These are phyloP conservation scores for Geotrichum bryndzae DNA, from an alignment of 1,139 yeast species.

Conservation along the genomic window DNA sequence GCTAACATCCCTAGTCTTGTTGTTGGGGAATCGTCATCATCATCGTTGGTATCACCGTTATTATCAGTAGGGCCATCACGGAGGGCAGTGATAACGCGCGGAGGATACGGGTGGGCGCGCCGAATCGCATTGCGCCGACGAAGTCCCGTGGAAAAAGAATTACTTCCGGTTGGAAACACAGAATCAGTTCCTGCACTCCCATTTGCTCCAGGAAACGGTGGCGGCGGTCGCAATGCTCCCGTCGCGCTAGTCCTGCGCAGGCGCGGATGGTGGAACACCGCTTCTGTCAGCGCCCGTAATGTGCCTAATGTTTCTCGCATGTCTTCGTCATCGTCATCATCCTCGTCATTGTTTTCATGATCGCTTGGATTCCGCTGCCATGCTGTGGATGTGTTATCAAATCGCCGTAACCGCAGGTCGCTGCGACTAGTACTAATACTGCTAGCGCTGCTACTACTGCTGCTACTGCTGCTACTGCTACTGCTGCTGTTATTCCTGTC, in stretches of 20 bases:
- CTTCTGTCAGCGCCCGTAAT: background rate
- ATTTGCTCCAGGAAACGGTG: background rate
- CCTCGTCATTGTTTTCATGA: background rate
- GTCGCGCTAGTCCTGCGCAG: background rate
- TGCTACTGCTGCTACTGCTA: background rate
- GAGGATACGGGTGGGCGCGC: background rate
- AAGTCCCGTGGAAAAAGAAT: background rate
- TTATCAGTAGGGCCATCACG: background rate
- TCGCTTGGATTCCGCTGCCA: background rate
- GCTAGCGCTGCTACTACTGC: background rate
- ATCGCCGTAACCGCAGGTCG: background rate
- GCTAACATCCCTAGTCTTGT: background rate
- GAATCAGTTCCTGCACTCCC: background rate
- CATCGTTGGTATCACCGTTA: background rate
- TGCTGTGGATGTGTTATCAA: background rate
- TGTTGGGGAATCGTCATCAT: background rate
- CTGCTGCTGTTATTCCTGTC: background rate
- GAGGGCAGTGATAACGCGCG: background rate
- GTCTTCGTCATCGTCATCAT: background rate
- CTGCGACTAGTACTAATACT: background rate
- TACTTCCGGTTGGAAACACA: background rate
- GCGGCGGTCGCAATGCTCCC: background rate
- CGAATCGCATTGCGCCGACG: background rate
- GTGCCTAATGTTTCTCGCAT: background rate
- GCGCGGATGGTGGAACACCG: background rate